phyloP scores from a whole-genome alignment of 2,329 filamentous ascomycete genomes.

The Onygenales sp. region DNA sequence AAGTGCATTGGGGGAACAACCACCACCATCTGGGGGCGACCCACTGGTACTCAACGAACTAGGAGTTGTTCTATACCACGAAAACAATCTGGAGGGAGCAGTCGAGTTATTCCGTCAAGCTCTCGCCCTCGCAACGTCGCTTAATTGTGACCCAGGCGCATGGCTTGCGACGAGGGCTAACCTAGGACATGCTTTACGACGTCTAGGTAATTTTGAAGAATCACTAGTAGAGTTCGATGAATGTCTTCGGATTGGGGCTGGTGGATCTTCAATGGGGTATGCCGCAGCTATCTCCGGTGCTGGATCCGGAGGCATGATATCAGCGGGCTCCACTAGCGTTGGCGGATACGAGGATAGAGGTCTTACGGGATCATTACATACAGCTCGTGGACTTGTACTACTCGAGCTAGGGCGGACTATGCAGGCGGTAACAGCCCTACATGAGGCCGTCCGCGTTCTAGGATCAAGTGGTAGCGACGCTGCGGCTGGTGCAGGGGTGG shows the following conservation, averaged over 20 bases:
- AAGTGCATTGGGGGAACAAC: constrained; percentile 45
- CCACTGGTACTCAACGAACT: constrained; percentile 91
- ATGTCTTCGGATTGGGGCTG: constrained; percentile 66
- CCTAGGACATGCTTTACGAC: constrained; percentile 76
- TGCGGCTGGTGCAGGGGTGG: constrained; percentile 37
- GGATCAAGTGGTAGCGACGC: constrained; percentile 37
- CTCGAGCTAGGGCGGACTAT: constrained; percentile 66
- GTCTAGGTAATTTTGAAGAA: constrained; percentile 57
- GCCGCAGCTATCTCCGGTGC: constrained; percentile 48
- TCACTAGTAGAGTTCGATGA: constrained; percentile 77
- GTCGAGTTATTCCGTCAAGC: constrained; percentile 69
- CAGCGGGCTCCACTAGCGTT: constrained; percentile 29
- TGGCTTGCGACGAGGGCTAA: constrained; percentile 82
- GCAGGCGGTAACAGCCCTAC: constrained; percentile 71
- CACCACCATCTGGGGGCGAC: constrained; percentile 48
- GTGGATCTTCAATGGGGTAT: constrained; percentile 70
- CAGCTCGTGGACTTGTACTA: constrained; percentile 63
- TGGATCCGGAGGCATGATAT: constrained; percentile 23
- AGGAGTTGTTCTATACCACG: constrained; percentile 91
- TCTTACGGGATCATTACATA: constrained; percentile 37
- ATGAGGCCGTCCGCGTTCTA: constrained; percentile 53
- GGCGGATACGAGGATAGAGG: constrained; percentile 39
- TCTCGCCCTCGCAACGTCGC: constrained; percentile 66
- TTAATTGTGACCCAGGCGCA: constrained; percentile 70
- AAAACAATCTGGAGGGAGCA: constrained; percentile 67